These are phyloP conservation scores for Monascus purpureus DNA, from an alignment of 495 filamentous ascomycete species.

Conservation along the genomic window DNA sequence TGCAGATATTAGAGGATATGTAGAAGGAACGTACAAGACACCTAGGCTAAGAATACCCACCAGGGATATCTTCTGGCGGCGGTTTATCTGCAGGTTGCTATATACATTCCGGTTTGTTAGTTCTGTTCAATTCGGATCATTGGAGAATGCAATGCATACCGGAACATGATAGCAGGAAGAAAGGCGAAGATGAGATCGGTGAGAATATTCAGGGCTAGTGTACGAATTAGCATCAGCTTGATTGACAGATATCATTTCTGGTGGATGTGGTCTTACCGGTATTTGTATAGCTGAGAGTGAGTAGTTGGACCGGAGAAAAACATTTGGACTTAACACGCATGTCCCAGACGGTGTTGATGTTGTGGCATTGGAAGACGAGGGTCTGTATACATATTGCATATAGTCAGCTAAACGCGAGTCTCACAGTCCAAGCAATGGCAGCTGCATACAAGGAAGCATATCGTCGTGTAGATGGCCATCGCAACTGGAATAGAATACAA, in stretches of 20 bases:
- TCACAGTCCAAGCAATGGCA: neutral
- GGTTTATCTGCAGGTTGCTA: constrained; percentile 33
- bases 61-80: constrained; percentile 23
- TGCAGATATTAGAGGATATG: neutral
- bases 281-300: constrained; percentile 22
- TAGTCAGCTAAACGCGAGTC: neutral
- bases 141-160: constrained; percentile 3
- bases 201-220: constrained; percentile 23
- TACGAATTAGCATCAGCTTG: constrained; percentile 2
- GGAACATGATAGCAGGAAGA: constrained; percentile 27
- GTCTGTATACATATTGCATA: constrained; percentile 3
- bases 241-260: neutral
- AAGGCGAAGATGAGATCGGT: constrained; percentile 30
- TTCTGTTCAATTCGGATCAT: neutral
- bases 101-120: neutral
- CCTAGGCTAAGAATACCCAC: constrained; percentile 29
- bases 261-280: constrained; percentile 10
- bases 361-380: constrained; percentile 11
- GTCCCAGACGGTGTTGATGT: constrained; percentile 21
- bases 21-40: constrained; percentile 19
- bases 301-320: constrained; percentile 15
- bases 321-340: constrained; percentile 15
- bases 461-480: constrained; percentile 24
- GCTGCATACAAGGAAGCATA: constrained; percentile 12
- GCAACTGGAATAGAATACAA: constrained; percentile 14